Base-by-base conservation (phyloP, 129 eudicot species). In the Sambucus nigra region DNA sequence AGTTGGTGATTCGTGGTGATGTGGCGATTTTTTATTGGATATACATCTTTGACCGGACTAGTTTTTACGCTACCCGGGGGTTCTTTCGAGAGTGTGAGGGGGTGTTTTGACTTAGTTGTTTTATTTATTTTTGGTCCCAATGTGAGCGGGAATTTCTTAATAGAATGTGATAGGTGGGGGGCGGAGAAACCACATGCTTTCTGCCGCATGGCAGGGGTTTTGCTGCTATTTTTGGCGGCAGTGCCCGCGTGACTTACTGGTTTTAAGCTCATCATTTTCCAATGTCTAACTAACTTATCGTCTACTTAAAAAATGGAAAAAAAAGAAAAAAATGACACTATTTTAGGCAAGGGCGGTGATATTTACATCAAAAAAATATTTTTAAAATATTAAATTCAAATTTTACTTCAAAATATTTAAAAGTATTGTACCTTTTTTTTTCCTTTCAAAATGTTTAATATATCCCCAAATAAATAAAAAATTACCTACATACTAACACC, bases 161-260 rank as follows among this genome's bases (percentile, higher is more conserved):
- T 9, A 18, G 16, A 6, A 41, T 20, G 33, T 19, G 52, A 26
- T 12, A 4, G 28, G 27, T 4, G 20, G 28, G 21, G 55, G 26
- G 29, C 15, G 18, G 44, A 24, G 35, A 45, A n/a, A n/a, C n/a
- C 54, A 61, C 56, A 47, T 55, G 59, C 17, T 41, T 33, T 8
- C 40, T 38, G 51, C 13, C 16, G 18, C 17, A 20, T 50, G 42
- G 59, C 35, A 58, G 59, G 67, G 38, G 10, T 15, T 23, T 24
- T 50, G 59, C 59, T 55, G 31, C 40, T 64, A 25, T 5, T 24
- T 5, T 64, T 51, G 51, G 45, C 53, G 61, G 69, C 60, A 52
- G 53, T 42, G 17, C 60, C 52, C 38, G 69, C 47, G 69, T 51
- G 60, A 52, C 13, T 7, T 15, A 53, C 69, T 18, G 13, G 40